Evolutionary conservation across 768 basidiomycete species (phyloP).

Genomic region (Cystobasidium onofrii): DNA sequence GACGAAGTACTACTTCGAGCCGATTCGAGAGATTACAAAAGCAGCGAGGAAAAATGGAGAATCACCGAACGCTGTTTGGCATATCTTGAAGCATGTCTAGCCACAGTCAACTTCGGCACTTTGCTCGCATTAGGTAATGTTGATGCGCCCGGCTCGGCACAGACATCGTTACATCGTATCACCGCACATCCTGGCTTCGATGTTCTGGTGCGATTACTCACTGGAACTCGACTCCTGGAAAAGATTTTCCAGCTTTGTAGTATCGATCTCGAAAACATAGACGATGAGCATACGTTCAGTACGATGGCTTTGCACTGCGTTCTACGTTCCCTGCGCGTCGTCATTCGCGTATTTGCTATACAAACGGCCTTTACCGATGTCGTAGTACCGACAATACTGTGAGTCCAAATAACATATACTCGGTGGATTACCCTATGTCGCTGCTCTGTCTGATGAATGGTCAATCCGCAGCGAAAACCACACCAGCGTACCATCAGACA

Average conservation of each 20-base stretch:
- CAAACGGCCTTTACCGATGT: slow-evolving; percentile 86
- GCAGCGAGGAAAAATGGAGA: slow-evolving; percentile 71
- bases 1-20: slow-evolving; percentile 81
- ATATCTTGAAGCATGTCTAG: slow-evolving; percentile 75
- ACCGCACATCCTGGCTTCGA: slow-evolving; percentile 73
- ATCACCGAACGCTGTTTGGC: slow-evolving; percentile 75
- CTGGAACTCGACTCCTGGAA: slow-evolving; percentile 62
- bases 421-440: slow-evolving; percentile 25
- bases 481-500: slow-evolving; percentile 42
- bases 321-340: slow-evolving; percentile 68
- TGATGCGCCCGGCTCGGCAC: slow-evolving; percentile 36
- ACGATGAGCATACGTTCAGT: slow-evolving; percentile 54
- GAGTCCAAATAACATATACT: slow-evolving; percentile 50
- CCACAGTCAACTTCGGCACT: slow-evolving; percentile 69
- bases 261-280: slow-evolving; percentile 69
- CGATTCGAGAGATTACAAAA: slow-evolving; percentile 63
- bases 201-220: slow-evolving; percentile 68
- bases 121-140: slow-evolving; percentile 51
- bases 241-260: slow-evolving; percentile 70
- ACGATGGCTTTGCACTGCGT: slow-evolving; percentile 65
- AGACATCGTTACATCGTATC: slow-evolving; percentile 44
- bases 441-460: slow-evolving; percentile 31
- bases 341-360: slow-evolving; percentile 69
- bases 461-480: slow-evolving; percentile 29
- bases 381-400: slow-evolving; percentile 69